phyloP scores from a whole-genome alignment of 768 basidiomycete genomes.

The Cytidiella melzeri region DNA sequence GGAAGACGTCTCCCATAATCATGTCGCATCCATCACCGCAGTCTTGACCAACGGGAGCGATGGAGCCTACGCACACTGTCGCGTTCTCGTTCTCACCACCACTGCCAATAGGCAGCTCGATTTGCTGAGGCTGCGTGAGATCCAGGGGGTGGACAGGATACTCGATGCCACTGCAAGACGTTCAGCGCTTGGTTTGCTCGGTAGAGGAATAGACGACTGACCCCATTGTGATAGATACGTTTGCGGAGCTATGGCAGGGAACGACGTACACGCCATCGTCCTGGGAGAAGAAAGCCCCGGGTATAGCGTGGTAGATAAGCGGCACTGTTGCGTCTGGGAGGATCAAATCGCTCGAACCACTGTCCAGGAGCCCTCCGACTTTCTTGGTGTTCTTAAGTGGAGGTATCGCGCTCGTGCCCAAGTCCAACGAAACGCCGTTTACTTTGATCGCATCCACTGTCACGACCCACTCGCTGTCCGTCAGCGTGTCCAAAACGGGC shows the following conservation, averaged over 20 bases:
- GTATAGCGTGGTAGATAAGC: constrained; percentile 24
- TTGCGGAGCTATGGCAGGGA: constrained; percentile 24
- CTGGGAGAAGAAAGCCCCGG: constrained; percentile 22
- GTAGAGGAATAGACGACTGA: constrained; percentile 3
- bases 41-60: constrained; percentile 16
- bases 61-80: constrained; percentile 25
- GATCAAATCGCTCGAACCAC: constrained; percentile 23
- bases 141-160: constrained; percentile 29
- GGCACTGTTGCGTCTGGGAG: constrained; percentile 20
- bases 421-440: constrained; percentile 43
- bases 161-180: constrained; percentile 4
- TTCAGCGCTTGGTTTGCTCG: not conserved
- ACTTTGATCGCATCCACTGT: constrained; percentile 36
- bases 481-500: constrained; percentile 31
- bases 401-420: constrained; percentile 27
- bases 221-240: constrained; percentile 27
- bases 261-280: constrained; percentile 17
- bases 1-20: constrained; percentile 30
- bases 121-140: constrained; percentile 13
- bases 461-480: constrained; percentile 30
- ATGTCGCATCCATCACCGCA: constrained; percentile 19
- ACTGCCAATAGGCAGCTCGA: not conserved
- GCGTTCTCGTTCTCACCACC: constrained; percentile 9
- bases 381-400: too few species aligned
- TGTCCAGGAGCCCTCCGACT: constrained; percentile 22